Conservation (phyloP, 257 asterid genomes). For the Handroanthus guayacan region DNA sequence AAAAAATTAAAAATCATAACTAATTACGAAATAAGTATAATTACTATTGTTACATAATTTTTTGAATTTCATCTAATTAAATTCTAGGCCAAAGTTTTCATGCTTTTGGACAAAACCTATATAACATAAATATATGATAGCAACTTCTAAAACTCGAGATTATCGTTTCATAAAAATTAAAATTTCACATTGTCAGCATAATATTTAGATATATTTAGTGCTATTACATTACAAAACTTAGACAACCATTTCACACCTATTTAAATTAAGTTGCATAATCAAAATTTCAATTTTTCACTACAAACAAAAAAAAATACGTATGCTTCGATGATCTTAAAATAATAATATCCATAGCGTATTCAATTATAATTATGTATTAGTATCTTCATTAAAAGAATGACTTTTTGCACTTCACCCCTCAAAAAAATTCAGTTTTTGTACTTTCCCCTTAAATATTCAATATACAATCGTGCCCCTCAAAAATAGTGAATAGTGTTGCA, state of each 20-base stretch:
- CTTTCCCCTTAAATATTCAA: too few relatives aligned
- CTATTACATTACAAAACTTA: neutral
- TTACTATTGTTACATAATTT: too few relatives aligned
- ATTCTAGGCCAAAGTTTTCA: too few relatives aligned
- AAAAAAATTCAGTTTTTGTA: too few relatives aligned
- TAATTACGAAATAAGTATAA: too few relatives aligned
- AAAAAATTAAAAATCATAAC: too few relatives aligned
- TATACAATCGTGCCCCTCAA: too few relatives aligned
- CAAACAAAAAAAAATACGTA: neutral
- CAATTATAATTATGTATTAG: neutral
- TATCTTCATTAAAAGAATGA: slow-evolving; percentile 6
- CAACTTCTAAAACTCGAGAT: neutral
- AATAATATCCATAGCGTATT: neutral
- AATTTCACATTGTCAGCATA: neutral
- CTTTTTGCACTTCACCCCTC: too few relatives aligned
- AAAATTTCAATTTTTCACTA: neutral
- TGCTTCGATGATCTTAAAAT: neutral
- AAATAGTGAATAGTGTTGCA: too few relatives aligned
- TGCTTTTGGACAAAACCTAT: neutral
- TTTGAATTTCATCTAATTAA: too few relatives aligned
- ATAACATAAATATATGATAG: neutral
- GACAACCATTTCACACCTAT: neutral
- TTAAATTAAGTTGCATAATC: neutral
- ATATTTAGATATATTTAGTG: too few relatives aligned
- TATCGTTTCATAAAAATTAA: neutral